Evolutionary conservation across 176 grass and related monocot species (phyloP), one percentile per base, ranked within the genome.

Genomic region (Juncus effusus): DNA sequence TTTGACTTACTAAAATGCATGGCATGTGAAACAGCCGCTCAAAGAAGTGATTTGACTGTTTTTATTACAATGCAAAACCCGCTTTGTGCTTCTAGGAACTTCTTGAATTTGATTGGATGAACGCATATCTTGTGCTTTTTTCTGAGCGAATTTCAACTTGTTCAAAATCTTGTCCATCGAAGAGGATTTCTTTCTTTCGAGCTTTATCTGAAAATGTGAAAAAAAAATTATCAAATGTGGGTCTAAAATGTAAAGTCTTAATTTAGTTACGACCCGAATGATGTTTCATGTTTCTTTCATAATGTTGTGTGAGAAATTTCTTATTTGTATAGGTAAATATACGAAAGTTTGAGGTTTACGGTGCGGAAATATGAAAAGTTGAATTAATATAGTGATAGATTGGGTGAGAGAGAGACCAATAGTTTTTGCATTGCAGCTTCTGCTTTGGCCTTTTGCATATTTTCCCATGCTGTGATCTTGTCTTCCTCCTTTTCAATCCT

Each of bases 391-490:
- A 11, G 10, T 64, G 61, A 59, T 2, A 77, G 70, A 16, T 45
- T 64, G 53, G 61, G 59, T 1, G 4, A 80, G 61, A 42, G 40
- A 85, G 63, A 76, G 79, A 97, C 94, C 85, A 79, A 88, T 69
- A 97, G 54, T 66, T 97, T 93, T 56, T 90, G 77, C 79, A 93
- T 97, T 60, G 89, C 82, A 58, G 85, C 83, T 70, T 93, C 88
- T 72, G 88, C 85, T 84, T 93, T 84, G 67, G 79, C 78, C 19
- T 97, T 93, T 73, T 97, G 88, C 75, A 93, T 77, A 78, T 86
- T 89, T 75, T 97, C 94, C 94, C 94, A 97, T 59, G 72, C 94
- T 52, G 83, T 80, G 67, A 89, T 84, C 81, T 97, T 89, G 39
- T 82, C 78, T 71, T 93, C 85, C 62, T 93, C 85, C 61, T 64